A percentile compares a stretch with the other conserved stretches of the same genome.
These are phyloP conservation scores for Entoloma clypeatum DNA, from an alignment of 1,284 basidiomycete genomes.

Conservation along the genomic window DNA sequence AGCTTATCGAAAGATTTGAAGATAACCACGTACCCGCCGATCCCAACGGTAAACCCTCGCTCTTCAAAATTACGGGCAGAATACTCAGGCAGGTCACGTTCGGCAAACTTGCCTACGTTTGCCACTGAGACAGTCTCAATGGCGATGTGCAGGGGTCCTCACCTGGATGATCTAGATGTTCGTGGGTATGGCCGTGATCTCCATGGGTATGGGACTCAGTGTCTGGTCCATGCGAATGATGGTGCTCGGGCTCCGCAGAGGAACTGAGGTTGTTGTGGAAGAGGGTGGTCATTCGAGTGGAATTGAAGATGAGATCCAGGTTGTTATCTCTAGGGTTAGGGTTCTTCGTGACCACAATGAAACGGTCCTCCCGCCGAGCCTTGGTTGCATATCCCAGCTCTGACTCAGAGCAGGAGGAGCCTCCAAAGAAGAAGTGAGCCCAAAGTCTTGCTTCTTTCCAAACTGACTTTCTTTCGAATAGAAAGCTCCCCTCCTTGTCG, in stretches of 20 bases:
- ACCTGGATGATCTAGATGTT: slow-evolving; percentile 87
- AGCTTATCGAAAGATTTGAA: slow-evolving; percentile 1
- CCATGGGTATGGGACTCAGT: slow-evolving; percentile 42
- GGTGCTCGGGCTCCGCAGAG: slow-evolving; percentile 34
- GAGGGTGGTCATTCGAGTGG: slow-evolving; percentile 50
- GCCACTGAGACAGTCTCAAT: slow-evolving; percentile 8
- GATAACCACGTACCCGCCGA: slow-evolving; percentile 73
- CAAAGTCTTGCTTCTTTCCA: not conserved
- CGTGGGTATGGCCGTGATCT: slow-evolving; percentile 61
- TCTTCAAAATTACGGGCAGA: slow-evolving; percentile 83
- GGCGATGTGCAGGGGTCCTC: slow-evolving; percentile 6
- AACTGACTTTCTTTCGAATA: slow-evolving; percentile 21
- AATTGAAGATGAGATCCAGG: not conserved
- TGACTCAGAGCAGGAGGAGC: slow-evolving; percentile 24
- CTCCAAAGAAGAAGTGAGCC: slow-evolving; percentile 29
- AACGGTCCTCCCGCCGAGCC: slow-evolving; percentile 20
- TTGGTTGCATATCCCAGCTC: slow-evolving; percentile 35
- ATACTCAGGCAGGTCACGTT: slow-evolving; percentile 92
- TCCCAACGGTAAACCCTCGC: slow-evolving; percentile 94
- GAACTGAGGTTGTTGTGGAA: slow-evolving; percentile 66
- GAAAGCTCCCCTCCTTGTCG: slow-evolving; percentile 60
- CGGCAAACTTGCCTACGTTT: slow-evolving; percentile 79
- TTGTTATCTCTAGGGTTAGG: too few relatives aligned
- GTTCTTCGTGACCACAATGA: slow-evolving; percentile 22
- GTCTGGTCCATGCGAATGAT: slow-evolving; percentile 35